Base-by-base conservation (phyloP, 2,329 filamentous ascomycete genomes). In the Phyllosticta paracitricarpa region DNA sequence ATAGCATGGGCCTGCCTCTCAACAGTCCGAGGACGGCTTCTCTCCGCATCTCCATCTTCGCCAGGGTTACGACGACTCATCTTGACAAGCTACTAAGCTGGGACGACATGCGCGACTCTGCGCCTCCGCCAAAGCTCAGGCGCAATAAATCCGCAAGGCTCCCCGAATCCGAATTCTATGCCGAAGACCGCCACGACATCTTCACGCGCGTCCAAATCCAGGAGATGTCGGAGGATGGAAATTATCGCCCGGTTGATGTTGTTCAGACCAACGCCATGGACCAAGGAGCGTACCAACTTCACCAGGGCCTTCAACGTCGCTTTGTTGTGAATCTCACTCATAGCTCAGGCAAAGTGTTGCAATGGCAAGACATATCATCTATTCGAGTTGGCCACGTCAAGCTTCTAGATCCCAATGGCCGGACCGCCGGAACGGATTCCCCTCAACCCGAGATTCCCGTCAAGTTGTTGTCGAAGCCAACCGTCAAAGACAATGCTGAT, bases 41-140 rank as follows among this genome's bases (percentile, higher is more conserved):
- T 25, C 76, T 99, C 59, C 85, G 94, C 60, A 89, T 96, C 8
- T 91, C 91, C 56, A 89, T 99, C 63, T 97, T 96, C 72, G 92
- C 94, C 19, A 88, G 88, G 70, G 90, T 96, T 40, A 94, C 91
- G 1, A 79, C 87, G 0, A 97, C 97, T 87, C 94, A 99, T 75
- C 82, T 99, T 24, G 94, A 99, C 74, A 97, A 96, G 77, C 81
- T 99, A 57, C 83, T 97, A 12, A 99, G 94, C 76, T 99, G 94
- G 94, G 94, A 99, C 71, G 94, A 97, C 69, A 97, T 99, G 87
- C 86, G 93, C 62, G 93, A 99, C 73, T 80, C 82, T 25, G 80
- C 81, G 2, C 79, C 81, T 56, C 75, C 76, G 24, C 76, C 77
- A 2, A 82, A 84, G 19, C 79, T 86, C 57, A 82, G 83, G 64